A percentile compares a stretch with the other conserved stretches of the same genome.
phyloP scores from a whole-genome alignment of 805 yeast genomes.

The Cyberlindnera japonica region DNA sequence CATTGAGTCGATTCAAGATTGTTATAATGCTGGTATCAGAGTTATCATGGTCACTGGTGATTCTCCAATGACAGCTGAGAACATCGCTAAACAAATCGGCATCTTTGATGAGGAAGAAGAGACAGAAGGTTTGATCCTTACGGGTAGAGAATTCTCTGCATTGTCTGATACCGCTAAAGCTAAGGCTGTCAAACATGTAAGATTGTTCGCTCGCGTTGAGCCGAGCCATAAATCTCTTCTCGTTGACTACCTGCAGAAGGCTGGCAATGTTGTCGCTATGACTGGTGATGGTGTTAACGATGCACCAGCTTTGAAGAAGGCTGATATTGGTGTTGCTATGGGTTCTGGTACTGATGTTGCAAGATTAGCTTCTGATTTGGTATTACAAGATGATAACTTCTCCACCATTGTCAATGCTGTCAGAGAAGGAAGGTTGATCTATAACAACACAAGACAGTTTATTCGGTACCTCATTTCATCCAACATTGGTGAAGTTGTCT shows the following conservation, averaged over 20 bases:
- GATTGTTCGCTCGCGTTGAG: slow-evolving; percentile 51
- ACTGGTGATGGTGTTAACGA: slow-evolving; percentile 93
- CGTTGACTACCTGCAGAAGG: slow-evolving; percentile 43
- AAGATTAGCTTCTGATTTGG: slow-evolving; percentile 54
- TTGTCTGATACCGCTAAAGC: slow-evolving; percentile 36
- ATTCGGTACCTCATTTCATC: slow-evolving; percentile 45
- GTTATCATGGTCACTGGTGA: slow-evolving; percentile 53
- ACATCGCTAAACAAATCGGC: slow-evolving; percentile 45
- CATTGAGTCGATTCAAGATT: slow-evolving; percentile 31
- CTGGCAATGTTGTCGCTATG: slow-evolving; percentile 66
- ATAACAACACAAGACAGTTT: slow-evolving; percentile 39
- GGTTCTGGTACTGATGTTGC: slow-evolving; percentile 64
- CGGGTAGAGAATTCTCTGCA: slow-evolving; percentile 35
- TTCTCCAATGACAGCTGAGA: slow-evolving; percentile 48
- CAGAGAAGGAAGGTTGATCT: slow-evolving; percentile 50
- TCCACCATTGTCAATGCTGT: slow-evolving; percentile 55
- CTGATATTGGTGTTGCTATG: slow-evolving; percentile 63
- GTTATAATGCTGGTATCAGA: slow-evolving; percentile 40
- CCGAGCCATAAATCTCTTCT: slow-evolving; percentile 51
- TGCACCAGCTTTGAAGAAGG: slow-evolving; percentile 79
- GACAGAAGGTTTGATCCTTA: slow-evolving; percentile 32
- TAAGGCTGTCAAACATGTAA: slow-evolving; percentile 42
- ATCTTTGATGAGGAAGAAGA: slow-evolving; percentile 30
- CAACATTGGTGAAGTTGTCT: slow-evolving; percentile 55
- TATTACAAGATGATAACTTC: slow-evolving; percentile 50